Evolutionary conservation across 2,329 filamentous ascomycete species (phyloP).

Genomic region (Colletotrichum higginsianum): DNA sequence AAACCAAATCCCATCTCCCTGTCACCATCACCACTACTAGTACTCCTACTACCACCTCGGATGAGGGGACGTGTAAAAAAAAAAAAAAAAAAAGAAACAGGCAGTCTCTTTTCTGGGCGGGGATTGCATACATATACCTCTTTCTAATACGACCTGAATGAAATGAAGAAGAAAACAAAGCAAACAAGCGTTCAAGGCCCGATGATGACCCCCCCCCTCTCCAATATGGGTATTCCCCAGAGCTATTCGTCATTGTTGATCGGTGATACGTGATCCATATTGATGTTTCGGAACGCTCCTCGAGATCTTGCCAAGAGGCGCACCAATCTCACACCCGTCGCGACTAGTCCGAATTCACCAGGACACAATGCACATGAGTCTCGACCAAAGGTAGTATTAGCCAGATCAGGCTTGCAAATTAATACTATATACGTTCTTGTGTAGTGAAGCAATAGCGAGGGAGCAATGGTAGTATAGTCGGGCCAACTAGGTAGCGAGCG

Average conservation of each 20-base stretch:
- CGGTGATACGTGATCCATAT: not conserved
- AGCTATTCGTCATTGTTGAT: not conserved
- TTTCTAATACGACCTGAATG: conserved; percentile 1
- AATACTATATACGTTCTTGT: conserved; percentile 44
- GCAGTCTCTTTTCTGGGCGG: not conserved
- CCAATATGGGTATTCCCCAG: not conserved
- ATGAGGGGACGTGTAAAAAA: not conserved
- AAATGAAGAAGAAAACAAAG: not conserved
- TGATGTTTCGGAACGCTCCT: not conserved
- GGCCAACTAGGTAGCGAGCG: conserved; percentile 26
- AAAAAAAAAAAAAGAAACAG: not conserved
- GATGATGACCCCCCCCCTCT: not conserved
- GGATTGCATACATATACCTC: not conserved
- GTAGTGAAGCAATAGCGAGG: conserved; percentile 24
- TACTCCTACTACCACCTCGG: too few relatives aligned
- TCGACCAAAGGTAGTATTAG: not conserved
- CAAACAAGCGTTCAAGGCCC: too few relatives aligned
- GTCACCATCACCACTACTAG: too few relatives aligned
- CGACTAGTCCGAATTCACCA: not conserved
- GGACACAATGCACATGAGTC: not conserved
- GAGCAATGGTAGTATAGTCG: not conserved
- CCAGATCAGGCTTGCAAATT: conserved; percentile 38
- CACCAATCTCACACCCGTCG: not conserved
- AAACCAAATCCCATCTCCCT: too few relatives aligned
- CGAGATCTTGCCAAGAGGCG: too few relatives aligned